Evolutionary conservation across 179 eudicot species (phyloP), one percentile per base, ranked within the genome.

Genomic region (Actinidia arguta): DNA sequence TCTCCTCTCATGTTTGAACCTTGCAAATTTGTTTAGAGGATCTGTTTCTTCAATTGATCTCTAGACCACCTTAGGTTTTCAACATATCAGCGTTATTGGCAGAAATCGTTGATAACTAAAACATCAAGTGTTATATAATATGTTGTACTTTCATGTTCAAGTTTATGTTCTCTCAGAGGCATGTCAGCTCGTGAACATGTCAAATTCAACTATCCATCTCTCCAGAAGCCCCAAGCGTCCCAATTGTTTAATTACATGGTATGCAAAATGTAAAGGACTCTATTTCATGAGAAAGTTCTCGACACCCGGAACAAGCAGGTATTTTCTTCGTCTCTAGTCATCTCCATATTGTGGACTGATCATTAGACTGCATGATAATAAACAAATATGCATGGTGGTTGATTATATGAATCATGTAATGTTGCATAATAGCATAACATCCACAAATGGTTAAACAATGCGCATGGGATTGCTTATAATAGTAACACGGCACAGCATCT

Each of bases 281-380:
- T 46, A 24, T 56, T 69, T 67, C 54, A 12, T 31, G 68, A 51
- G 77, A 24, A 83, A 66, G 48, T 54, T 80, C 52, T 80, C 64
- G 47, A 78, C 24, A 25, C 73, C 73, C 13, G 17, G 24, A 44
- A n/a, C 55, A 22, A 72, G 12, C 36, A n/a, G 75, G 75, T 72
- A 24, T 72, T 20, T 20, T 42, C 24, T n/a, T 47, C 24, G 9
- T 47, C 75, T 72, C 56, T 47, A 2, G 36, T 31, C 36, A 31
- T 31, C 36, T 31, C 36, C 36, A 31, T 39, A 39, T 68, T 39
- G 22, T 68, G 47, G 46, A 39, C 48, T 31, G 1, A 16, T 39
- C 73, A 39, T 68, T 39, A 68, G 6, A 17, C 55, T 18, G 10
- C 54, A 24, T n/a, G 75, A 8, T n/a, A 70, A 70, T 70, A 70